phyloP scores from a whole-genome alignment of 169 alveolate genomes.

The Cryptosporidium meleagridis region DNA sequence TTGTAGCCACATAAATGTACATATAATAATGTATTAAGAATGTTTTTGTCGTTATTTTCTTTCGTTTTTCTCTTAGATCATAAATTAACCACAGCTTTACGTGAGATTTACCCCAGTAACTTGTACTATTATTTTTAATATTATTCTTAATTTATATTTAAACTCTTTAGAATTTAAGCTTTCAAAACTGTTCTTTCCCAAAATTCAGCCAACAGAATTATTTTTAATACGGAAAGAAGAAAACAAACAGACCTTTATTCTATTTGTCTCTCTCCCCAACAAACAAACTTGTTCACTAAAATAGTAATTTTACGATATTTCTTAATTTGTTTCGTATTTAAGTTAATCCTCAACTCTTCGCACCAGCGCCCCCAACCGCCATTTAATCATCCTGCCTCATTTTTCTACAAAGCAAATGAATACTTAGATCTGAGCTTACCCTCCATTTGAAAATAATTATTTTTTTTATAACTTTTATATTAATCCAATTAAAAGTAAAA shows the following conservation, averaged over 20 bases:
- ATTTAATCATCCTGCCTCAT: background rate
- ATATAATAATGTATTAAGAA: background rate
- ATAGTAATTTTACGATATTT: background rate
- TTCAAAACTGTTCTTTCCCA: background rate
- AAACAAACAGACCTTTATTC: background rate
- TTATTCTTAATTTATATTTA: too few relatives aligned
- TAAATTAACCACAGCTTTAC: background rate
- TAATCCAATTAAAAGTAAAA: too few relatives aligned
- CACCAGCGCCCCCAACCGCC: background rate
- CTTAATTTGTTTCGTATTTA: background rate
- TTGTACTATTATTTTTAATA: too few relatives aligned
- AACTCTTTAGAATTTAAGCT: background rate
- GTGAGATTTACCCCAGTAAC: background rate
- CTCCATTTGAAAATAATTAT: background rate
- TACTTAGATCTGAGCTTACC: background rate
- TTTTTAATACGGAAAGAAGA: too few relatives aligned
- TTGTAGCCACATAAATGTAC: conserved; percentile 49
- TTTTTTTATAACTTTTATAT: too few relatives aligned
- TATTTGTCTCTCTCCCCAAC: background rate
- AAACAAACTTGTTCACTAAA: background rate
- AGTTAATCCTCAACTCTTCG: background rate
- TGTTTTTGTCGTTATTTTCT: background rate
- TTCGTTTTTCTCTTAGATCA: background rate
- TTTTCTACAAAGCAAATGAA: background rate
- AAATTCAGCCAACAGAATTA: background rate